Percentiles rank a stretch among this genome's conserved stretches.
Evolutionary conservation across 2,329 filamentous ascomycete species (phyloP).

Genomic region (Juglanconis juglandina): DNA sequence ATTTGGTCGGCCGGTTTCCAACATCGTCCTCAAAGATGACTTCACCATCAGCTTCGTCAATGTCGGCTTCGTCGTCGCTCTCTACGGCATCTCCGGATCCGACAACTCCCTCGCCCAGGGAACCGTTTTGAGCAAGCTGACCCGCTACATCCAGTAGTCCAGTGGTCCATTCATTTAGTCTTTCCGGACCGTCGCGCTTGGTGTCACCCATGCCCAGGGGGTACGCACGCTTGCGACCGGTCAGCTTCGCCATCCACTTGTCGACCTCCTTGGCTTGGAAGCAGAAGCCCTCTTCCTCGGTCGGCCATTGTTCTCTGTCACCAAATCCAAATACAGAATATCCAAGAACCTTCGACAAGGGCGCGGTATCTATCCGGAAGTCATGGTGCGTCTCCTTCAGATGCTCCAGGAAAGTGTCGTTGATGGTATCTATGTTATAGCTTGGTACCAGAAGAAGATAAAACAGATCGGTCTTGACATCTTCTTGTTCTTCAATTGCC

Average conservation of each 20-base stretch:
- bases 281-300: constrained; percentile 86
- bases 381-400: constrained; percentile 92
- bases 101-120: constrained; percentile 61
- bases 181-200: constrained; percentile 65
- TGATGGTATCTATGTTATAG: constrained; percentile 92
- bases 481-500: constrained; percentile 47
- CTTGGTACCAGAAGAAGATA: constrained; percentile 85
- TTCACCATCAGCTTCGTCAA: constrained; percentile 56
- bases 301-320: constrained; percentile 87
- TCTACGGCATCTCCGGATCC: constrained; percentile 82
- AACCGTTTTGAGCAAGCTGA: constrained; percentile 58
- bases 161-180: constrained; percentile 72
- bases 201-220: constrained; percentile 86
- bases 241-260: constrained; percentile 96
- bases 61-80: constrained; percentile 72
- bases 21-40: constrained; percentile 47
- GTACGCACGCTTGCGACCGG: constrained; percentile 78
- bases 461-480: constrained; percentile 57
- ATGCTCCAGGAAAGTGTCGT: constrained; percentile 83
- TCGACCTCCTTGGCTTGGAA: constrained; percentile 88
- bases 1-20: constrained; percentile 35
- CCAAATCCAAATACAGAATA: constrained; percentile 95
- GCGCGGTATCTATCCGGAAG: constrained; percentile 89
- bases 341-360: constrained; percentile 71
- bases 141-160: constrained; percentile 71